Evolutionary conservation across 805 yeast genomes (phyloP), one percentile per base, ranked within the genome.

Genomic region (Brettanomyces naardenensis): DNA sequence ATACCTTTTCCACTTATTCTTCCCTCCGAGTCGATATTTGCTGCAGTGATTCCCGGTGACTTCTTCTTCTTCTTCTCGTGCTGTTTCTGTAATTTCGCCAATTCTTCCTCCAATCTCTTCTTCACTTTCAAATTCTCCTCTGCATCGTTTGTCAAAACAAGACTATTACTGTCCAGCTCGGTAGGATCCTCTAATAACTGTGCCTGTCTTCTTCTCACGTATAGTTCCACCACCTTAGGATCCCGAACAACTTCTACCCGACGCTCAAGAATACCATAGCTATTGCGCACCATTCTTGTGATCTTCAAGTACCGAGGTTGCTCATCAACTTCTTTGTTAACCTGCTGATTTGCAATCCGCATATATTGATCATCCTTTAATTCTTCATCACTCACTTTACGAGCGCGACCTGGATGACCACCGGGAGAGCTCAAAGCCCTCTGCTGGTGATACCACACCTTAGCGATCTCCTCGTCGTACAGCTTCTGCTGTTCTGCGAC

Each of bases 361-460:
- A 69, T 59, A 21, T 55, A 58, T 9, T 58, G 46, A 40, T 62
- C 62, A 37, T 54, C 58, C 29, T 63, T 61, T 25, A 52, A 22
- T 13, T 47, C 47, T 1, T 38, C 41, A 19, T 49, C 50, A 10
- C 43, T 45, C 17, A 54, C 43, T 3, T 44, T 41, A 3, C 54
- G 43, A 4, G 62, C 61, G 6, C 19, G 14, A 22, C 43, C 47
- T 28, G 47, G 52, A 13, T 47, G 41, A n/a, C 31, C 33, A 21
- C 55, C 43, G 9, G 37, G 40, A 13, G 65, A 61, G 15, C 71
- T 62, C 37, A 89, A 63, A 9, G 79, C 69, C 42, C 71, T 68
- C 35, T 78, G 74, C 55, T 90, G 97, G 6, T 80, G 75, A 49
- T 83, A 80, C 98, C 98, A 92, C 20, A 89, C 88, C 38, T 87